Percentiles rank a stretch among this genome's conserved stretches.
Conservation (phyloP, 441 rosid genomes). For the Euphorbia celastroides region DNA sequence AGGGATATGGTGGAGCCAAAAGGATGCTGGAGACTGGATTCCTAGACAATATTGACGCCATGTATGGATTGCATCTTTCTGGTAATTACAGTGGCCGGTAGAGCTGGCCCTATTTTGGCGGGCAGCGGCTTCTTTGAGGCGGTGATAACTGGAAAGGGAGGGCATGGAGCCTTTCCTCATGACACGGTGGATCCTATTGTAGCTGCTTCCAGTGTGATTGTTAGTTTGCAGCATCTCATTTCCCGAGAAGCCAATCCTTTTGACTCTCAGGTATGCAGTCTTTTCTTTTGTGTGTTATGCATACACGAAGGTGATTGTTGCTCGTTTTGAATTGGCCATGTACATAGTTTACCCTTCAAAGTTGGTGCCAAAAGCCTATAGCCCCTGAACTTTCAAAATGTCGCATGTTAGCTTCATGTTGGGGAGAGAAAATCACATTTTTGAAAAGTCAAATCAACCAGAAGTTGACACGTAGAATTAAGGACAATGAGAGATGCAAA, state of each 20-base stretch:
- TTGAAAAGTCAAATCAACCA: no score
- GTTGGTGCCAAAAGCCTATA: no score
- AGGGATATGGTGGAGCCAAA: slow-evolving; percentile 68
- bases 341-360: no score
- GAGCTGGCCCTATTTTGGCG: slow-evolving; percentile 54
- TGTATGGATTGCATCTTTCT: slow-evolving; percentile 54
- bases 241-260: slow-evolving; percentile 79
- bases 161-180: slow-evolving; percentile 84
- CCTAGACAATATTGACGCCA: slow-evolving; percentile 51
- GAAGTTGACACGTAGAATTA: no score
- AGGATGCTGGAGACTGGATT: slow-evolving; percentile 57
- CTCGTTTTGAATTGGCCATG: no score
- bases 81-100: slow-evolving; percentile 27
- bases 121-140: slow-evolving; percentile 59
- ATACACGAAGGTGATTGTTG: no score
- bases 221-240: slow-evolving; percentile 69
- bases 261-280: slow-evolving; percentile 84
- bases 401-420: no score
- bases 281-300: no score
- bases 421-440: no score
- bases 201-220: slow-evolving; percentile 67
- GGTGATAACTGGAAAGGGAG: slow-evolving; percentile 66
- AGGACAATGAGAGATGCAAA: no score
- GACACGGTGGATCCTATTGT: slow-evolving; percentile 59
- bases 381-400: no score